phyloP scores from a whole-genome alignment of 768 basidiomycete genomes.

The Serendipita sp. region DNA sequence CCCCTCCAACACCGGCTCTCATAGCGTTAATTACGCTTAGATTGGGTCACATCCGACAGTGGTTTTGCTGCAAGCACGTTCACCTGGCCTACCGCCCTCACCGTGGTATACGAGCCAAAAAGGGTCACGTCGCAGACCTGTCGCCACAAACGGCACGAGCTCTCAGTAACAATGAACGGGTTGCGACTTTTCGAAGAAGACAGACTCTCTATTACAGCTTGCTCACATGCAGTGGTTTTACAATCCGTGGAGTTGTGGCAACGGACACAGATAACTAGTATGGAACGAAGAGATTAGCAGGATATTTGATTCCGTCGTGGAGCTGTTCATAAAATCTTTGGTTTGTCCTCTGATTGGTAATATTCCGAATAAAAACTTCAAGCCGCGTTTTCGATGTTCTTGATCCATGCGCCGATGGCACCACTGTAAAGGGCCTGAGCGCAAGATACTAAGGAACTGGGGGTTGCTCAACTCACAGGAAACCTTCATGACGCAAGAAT shows the following conservation, averaged over 20 bases:
- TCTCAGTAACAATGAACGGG: too few relatives aligned
- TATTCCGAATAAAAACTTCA: neutral
- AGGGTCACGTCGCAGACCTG: too few relatives aligned
- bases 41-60: too few relatives aligned
- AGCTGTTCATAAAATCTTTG: too few relatives aligned
- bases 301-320: neutral
- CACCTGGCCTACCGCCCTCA: too few relatives aligned
- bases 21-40: too few relatives aligned
- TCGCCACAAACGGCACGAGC: too few relatives aligned
- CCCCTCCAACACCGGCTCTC: too few relatives aligned
- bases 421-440: constrained; percentile 34
- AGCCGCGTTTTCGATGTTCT: constrained; percentile 50
- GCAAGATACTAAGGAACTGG: neutral
- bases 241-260: neutral
- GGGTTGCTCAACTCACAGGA: constrained; percentile 50
- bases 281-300: neutral
- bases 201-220: too few relatives aligned
- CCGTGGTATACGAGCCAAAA: too few relatives aligned
- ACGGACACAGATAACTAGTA: neutral
- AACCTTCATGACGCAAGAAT: constrained; percentile 95
- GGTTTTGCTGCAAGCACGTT: too few relatives aligned
- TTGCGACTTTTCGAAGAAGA: too few relatives aligned
- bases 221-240: neutral
- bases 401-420: constrained; percentile 93
- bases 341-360: neutral